phyloP scores from a whole-genome alignment of 176 grass and related monocot genomes.

The Canna indica region DNA sequence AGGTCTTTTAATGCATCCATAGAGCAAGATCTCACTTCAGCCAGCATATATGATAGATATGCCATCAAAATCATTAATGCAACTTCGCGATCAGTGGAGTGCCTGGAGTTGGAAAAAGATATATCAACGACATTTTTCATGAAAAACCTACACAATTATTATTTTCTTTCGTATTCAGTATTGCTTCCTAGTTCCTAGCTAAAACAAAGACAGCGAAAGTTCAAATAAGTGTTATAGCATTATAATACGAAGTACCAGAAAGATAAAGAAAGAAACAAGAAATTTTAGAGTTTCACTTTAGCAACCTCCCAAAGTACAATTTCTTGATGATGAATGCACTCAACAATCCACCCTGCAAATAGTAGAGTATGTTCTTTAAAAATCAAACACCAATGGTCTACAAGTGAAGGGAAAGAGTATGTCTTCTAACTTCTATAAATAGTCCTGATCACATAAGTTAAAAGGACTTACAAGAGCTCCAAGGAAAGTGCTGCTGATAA shows the following conservation, averaged over 20 bases:
- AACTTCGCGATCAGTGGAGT: conserved; percentile 98
- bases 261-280: conserved; percentile 7
- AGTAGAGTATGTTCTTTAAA: conserved; percentile 2
- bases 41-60: conserved; percentile 96
- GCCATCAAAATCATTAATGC: conserved; percentile 98
- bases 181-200: not conserved
- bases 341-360: conserved; percentile 64
- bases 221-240: not conserved
- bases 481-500: conserved; percentile 80
- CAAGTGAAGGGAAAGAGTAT: not conserved
- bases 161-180: not conserved
- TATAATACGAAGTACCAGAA: not conserved
- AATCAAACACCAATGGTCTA: not conserved
- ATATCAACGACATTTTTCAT: not conserved
- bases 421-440: not conserved
- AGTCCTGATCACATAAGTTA: not conserved
- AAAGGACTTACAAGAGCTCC: conserved; percentile 73
- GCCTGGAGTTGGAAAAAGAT: conserved; percentile 35
- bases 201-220: not conserved
- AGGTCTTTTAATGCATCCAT: conserved; percentile 1
- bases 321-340: conserved; percentile 95
- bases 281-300: conserved; percentile 10
- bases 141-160: not conserved
- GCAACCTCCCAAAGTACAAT: conserved; percentile 91
- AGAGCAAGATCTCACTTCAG: conserved; percentile 48